Evolutionary conservation across 495 filamentous ascomycete species (phyloP).

Genomic region (Aspergillus ellipticus): DNA sequence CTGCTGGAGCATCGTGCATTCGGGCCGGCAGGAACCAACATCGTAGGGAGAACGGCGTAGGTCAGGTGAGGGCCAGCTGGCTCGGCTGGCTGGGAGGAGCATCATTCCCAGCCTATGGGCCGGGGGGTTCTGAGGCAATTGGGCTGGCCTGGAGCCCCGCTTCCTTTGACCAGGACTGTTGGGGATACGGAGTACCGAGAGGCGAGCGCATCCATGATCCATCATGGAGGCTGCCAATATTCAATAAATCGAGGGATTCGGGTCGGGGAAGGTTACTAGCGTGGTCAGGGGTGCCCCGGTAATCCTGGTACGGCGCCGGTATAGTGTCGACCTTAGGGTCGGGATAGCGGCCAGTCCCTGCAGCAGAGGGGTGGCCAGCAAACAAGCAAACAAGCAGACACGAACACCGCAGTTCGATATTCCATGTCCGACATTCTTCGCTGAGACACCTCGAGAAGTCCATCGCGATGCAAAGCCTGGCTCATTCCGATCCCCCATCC

Average conservation of each 20-base stretch:
- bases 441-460: neutral
- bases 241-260: neutral
- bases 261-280: neutral
- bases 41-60: neutral
- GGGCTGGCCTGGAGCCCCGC: neutral
- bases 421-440: neutral
- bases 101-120: neutral
- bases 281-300: neutral
- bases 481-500: neutral
- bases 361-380: neutral
- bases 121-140: neutral
- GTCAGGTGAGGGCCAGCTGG: neutral
- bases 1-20: neutral
- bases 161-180: neutral
- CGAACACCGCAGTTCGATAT: neutral
- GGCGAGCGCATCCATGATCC: neutral
- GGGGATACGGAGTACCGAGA: neutral
- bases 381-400: neutral
- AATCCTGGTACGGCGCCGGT: neutral
- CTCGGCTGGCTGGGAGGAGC: neutral
- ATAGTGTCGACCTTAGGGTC: too few species aligned
- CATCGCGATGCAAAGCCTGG: neutral
- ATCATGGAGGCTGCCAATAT: neutral
- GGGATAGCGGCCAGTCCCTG: neutral
- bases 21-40: neutral